These are phyloP conservation scores for Botrytis porri DNA, from an alignment of 2,329 filamentous ascomycete species.

Conservation along the genomic window DNA sequence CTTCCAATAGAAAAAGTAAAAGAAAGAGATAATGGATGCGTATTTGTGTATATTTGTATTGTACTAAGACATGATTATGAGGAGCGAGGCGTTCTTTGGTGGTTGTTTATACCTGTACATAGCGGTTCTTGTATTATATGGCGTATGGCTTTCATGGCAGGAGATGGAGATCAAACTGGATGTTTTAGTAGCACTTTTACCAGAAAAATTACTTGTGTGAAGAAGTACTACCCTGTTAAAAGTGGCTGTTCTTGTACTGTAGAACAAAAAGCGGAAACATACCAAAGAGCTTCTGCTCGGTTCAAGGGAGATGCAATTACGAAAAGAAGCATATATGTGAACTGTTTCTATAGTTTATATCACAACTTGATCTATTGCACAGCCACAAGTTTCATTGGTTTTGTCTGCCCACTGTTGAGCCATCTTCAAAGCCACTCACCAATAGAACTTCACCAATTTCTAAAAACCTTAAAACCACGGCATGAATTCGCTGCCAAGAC, in stretches of 20 bases:
- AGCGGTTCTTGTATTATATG: constrained; percentile 1
- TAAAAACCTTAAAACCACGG: constrained; percentile 12
- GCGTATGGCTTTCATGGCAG: neutral
- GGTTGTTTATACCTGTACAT: neutral
- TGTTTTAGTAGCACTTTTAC: neutral
- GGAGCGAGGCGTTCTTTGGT: constrained; percentile 6
- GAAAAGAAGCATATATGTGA: neutral
- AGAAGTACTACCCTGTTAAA: neutral
- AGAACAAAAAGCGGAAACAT: neutral
- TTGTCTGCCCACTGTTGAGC: neutral
- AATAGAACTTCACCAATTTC: constrained; percentile 8
- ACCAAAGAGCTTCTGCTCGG: neutral
- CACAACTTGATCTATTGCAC: neutral
- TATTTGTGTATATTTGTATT: neutral
- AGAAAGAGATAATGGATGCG: constrained; percentile 29
- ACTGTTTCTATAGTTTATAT: neutral
- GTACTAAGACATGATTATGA: neutral
- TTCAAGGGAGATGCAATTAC: neutral
- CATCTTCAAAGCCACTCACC: neutral
- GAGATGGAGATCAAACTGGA: neutral
- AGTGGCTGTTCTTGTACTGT: neutral
- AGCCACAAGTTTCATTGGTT: constrained; percentile 2
- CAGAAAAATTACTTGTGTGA: neutral
- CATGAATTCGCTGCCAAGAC: constrained; percentile 13
- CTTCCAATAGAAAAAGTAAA: constrained; percentile 33